Conservation (phyloP, 75 land plant species). For the Picea glauca region DNA sequence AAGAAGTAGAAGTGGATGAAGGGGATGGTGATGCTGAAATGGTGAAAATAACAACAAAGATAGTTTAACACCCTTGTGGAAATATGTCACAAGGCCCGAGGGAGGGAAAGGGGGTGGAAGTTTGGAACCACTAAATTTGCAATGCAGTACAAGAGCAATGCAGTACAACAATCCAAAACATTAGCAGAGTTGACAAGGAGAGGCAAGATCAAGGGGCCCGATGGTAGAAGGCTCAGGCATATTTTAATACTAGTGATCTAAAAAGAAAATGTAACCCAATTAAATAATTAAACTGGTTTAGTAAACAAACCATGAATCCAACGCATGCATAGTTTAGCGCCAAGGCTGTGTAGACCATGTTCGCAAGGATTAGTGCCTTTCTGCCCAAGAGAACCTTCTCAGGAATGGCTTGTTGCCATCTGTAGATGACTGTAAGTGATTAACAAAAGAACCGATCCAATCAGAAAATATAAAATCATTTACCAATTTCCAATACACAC, state of each 20-base stretch:
- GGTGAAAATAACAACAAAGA: no score
- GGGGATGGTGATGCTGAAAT: no score
- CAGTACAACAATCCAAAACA: background rate
- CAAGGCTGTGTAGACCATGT: conserved; percentile 66
- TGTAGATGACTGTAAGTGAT: conserved; percentile 60
- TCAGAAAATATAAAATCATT: background rate
- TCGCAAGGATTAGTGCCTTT: conserved; percentile 37
- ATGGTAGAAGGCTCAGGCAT: no score
- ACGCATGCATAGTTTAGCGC: conserved; percentile 83
- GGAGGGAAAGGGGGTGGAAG: no score
- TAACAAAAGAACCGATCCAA: background rate
- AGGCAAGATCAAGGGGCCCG: no score
- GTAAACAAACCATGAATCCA: conserved; percentile 82
- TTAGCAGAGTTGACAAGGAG: conserved; percentile 1
- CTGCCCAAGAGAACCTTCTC: conserved; percentile 26
- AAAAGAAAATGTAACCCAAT: no score
- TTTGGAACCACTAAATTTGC: no score
- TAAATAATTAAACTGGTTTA: background rate
- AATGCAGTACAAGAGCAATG: background rate
- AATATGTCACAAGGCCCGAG: background rate
- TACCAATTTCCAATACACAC: background rate
- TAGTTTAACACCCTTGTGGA: background rate
- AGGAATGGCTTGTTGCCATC: conserved; percentile 82
- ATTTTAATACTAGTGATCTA: no score
- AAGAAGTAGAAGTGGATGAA: no score